Conservation (phyloP, 2,329 filamentous ascomycete species). For the Tolypocladium paradoxum region DNA sequence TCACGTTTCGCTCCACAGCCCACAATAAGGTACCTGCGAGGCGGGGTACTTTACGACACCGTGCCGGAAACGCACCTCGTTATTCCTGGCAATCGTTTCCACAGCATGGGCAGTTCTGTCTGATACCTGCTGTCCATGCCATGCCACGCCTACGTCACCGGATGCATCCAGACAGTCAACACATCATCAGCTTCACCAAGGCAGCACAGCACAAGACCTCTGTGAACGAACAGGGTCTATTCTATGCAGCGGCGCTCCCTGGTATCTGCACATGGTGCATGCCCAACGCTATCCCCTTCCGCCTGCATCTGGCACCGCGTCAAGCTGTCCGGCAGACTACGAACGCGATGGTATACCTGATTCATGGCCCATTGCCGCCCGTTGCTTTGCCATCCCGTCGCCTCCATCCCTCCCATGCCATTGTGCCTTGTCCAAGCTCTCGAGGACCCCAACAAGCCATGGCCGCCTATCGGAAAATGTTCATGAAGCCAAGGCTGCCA, state of each 20-base stretch:
- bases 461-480: slow-evolving; percentile 2
- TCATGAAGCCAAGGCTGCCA: slow-evolving; percentile 1
- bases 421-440: background rate
- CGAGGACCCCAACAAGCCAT: background rate
- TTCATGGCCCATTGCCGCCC: background rate
- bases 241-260: background rate
- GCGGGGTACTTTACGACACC: too few species aligned
- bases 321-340: background rate
- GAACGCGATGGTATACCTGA: background rate
- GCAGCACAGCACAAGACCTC: background rate
- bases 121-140: background rate
- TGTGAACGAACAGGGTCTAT: background rate
- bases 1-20: background rate
- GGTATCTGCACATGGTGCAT: background rate
- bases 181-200: background rate
- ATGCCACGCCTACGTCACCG: background rate
- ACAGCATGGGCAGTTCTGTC: background rate
- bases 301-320: background rate
- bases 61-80: too few species aligned
- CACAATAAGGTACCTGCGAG: background rate
- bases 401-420: background rate
- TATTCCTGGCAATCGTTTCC: background rate
- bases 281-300: background rate
- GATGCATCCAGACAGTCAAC: background rate
- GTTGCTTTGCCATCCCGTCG: background rate